Evolutionary conservation across 106 monocot species (phyloP).

Genomic region (Dendrobium nobile): DNA sequence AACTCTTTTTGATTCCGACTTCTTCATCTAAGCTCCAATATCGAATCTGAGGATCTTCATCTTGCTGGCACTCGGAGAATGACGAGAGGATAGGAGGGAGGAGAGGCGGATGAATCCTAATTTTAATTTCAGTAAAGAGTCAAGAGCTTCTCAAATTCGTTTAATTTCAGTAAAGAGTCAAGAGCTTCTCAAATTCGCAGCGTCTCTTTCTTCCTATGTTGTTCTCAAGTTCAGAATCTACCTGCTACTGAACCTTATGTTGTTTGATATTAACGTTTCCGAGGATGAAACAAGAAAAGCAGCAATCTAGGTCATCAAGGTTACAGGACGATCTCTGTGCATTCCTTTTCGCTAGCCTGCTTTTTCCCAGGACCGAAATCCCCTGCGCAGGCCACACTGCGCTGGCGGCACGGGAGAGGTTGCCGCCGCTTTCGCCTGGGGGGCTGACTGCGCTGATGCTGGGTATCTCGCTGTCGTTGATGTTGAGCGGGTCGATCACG

Average conservation of each 20-base stretch:
- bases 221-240: too few species aligned
- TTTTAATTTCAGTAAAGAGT: too few species aligned
- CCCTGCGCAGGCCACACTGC: background rate
- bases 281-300: background rate
- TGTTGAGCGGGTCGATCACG: background rate
- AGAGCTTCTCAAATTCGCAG: too few species aligned
- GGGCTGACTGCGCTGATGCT: background rate
- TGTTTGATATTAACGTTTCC: background rate
- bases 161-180: too few species aligned
- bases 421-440: background rate
- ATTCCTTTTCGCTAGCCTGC: background rate
- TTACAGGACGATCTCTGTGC: background rate
- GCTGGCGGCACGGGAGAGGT: background rate
- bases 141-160: too few species aligned
- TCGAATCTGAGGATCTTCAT: background rate
- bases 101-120: too few species aligned
- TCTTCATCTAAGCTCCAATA: background rate
- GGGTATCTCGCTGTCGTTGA: background rate
- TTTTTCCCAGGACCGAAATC: background rate
- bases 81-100: background rate
- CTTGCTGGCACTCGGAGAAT: background rate
- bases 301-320: background rate
- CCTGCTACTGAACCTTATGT: too few species aligned
- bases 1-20: background rate
- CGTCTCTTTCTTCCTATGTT: too few species aligned